Conservation (phyloP, 345 rosid genomes). For the Melaleuca alternifolia region DNA sequence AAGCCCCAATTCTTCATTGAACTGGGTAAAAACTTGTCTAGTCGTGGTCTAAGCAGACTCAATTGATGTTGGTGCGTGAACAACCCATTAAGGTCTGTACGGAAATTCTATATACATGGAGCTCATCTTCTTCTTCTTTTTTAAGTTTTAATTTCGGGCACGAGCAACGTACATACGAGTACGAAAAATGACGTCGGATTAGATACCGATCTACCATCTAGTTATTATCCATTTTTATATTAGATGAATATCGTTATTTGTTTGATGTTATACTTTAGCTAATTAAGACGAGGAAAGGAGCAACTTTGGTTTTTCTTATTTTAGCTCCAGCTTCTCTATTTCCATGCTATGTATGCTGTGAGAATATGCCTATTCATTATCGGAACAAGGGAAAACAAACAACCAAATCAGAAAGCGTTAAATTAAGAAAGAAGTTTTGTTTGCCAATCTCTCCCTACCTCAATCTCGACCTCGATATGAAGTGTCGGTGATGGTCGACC, state of each 20-base stretch:
- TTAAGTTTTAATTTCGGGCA: neutral
- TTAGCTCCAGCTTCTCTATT: neutral
- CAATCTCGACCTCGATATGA: neutral
- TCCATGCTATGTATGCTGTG: neutral
- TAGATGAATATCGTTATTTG: neutral
- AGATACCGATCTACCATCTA: neutral
- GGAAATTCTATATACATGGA: neutral
- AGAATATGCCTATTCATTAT: neutral
- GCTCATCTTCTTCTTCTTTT: neutral
- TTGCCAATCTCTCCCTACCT: neutral
- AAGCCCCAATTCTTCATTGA: neutral
- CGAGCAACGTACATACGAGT: neutral
- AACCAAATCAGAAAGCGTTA: neutral
- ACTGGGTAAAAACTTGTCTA: neutral
- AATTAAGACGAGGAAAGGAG: neutral
- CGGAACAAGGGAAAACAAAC: neutral
- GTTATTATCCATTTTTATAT: neutral
- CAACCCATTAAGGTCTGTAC: neutral
- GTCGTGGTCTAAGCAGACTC: neutral
- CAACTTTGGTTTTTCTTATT: neutral
- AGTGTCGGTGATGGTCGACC: neutral
- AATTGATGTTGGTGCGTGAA: neutral
- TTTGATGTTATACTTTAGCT: neutral
- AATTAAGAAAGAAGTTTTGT: neutral
- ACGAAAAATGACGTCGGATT: neutral